These are phyloP conservation scores for Pleurotus ostreatus DNA, from an alignment of 768 basidiomycete genomes.

Conservation along the genomic window DNA sequence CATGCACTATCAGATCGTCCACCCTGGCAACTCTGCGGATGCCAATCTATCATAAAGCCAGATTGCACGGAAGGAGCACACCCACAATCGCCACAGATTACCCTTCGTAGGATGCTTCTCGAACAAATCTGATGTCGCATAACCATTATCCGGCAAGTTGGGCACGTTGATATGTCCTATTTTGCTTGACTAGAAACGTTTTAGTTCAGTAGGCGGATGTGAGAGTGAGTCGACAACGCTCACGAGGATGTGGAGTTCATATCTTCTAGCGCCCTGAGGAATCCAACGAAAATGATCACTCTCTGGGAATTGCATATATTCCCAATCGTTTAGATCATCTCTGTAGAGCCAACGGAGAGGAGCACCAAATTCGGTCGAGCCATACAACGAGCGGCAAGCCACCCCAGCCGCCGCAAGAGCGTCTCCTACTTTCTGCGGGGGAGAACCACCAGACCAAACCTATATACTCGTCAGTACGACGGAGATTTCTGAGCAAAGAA, in stretches of 20 bases:
- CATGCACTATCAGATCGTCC: slow-evolving; percentile 24
- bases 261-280: slow-evolving; percentile 24
- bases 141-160: slow-evolving; percentile 31
- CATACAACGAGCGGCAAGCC: slow-evolving; percentile 26
- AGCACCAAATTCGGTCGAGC: slow-evolving; percentile 30
- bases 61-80: slow-evolving; percentile 4
- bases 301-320: slow-evolving; percentile 24
- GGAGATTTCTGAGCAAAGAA: not conserved
- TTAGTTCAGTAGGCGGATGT: not conserved
- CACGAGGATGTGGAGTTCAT: slow-evolving; percentile 28
- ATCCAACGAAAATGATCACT: slow-evolving; percentile 23
- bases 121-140: slow-evolving; percentile 40
- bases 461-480: not conserved
- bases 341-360: slow-evolving; percentile 14
- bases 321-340: slow-evolving; percentile 20
- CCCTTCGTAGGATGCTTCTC: slow-evolving; percentile 37
- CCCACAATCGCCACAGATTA: slow-evolving; percentile 37
- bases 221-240: not conserved
- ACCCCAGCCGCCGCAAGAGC: slow-evolving; percentile 28
- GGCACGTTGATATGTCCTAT: slow-evolving; percentile 16
- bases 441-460: slow-evolving; percentile 24
- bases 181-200: slow-evolving; percentile 15
- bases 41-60: not conserved
- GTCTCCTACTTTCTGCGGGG: slow-evolving; percentile 32
- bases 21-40: slow-evolving; percentile 30